Percentiles rank a stretch among this genome's conserved stretches.
These are phyloP conservation scores for Solanum chacoense DNA, from an alignment of 305 asterid genomes.

Conservation along the genomic window DNA sequence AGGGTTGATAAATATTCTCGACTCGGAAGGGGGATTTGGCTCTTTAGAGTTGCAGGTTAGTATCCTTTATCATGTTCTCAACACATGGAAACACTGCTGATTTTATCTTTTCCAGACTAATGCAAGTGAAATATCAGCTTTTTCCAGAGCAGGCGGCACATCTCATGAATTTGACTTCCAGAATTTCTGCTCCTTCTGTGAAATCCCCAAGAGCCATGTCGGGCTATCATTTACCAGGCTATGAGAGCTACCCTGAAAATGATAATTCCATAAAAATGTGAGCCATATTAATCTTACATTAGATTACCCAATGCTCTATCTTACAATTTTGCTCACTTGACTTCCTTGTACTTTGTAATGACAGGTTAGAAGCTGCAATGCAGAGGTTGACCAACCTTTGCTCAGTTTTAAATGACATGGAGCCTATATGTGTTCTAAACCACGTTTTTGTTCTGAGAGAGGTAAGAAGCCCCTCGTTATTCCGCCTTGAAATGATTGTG, in stretches of 20 bases:
- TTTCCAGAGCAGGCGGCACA: constrained; percentile 98
- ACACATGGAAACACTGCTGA: constrained; percentile 10
- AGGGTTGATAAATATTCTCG: constrained; percentile 94
- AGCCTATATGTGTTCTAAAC: constrained; percentile 94
- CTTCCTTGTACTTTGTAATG: constrained; percentile 11
- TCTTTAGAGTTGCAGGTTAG: constrained; percentile 94
- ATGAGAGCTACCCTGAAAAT: constrained; percentile 90
- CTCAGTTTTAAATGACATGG: constrained; percentile 97
- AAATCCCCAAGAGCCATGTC: constrained; percentile 79
- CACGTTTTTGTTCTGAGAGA: constrained; percentile 97
- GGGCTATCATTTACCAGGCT: constrained; percentile 93
- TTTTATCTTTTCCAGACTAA: constrained; percentile 18
- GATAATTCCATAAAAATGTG: constrained; percentile 85
- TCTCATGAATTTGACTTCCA: constrained; percentile 90
- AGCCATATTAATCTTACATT: constrained; percentile 10
- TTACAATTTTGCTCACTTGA: neutral
- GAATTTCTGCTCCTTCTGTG: constrained; percentile 59
- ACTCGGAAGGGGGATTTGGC: constrained; percentile 99
- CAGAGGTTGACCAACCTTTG: constrained; percentile 97
- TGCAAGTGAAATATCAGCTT: constrained; percentile 53
- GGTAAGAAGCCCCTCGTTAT: constrained; percentile 30
- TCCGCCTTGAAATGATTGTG: neutral
- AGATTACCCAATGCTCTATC: neutral
- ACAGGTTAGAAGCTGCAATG: constrained; percentile 98
- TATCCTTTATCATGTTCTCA: constrained; percentile 22